A percentile compares a stretch with the other conserved stretches of the same genome.
Evolutionary conservation across 345 rosid genomes (phyloP).

Genomic region (Eucalyptus tenuipes): DNA sequence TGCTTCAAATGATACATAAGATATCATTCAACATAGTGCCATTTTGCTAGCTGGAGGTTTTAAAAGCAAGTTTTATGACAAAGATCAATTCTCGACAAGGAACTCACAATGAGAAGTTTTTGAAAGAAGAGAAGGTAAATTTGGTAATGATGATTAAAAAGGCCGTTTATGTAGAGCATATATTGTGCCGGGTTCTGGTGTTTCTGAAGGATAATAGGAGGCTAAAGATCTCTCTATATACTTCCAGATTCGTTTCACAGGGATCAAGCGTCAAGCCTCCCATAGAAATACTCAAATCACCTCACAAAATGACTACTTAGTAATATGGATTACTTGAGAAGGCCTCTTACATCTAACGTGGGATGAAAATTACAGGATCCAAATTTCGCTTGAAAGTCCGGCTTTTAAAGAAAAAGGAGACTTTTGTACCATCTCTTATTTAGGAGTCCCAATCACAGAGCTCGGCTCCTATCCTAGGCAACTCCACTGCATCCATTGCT

Average conservation of each 20-base stretch:
- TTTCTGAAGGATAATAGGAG: background rate
- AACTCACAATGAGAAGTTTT: background rate
- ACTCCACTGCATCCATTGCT: slow-evolving; percentile 4
- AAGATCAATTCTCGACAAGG: background rate
- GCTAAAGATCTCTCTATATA: background rate
- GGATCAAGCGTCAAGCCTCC: rapidly evolving
- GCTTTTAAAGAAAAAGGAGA: background rate
- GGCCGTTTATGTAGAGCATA: background rate
- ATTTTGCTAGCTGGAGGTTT: background rate
- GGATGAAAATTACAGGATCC: background rate
- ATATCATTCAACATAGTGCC: background rate
- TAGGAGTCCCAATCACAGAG: background rate
- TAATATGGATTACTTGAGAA: background rate
- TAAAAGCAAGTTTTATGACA: background rate
- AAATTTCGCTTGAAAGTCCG: background rate
- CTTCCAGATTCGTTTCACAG: background rate
- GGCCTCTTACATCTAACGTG: background rate
- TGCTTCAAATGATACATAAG: background rate
- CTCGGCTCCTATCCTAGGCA: background rate
- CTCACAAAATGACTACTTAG: rapidly evolving
- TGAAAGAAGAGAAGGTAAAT: background rate
- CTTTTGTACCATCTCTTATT: background rate
- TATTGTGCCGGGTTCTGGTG: background rate
- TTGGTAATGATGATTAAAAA: background rate
- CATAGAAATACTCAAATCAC: background rate